A percentile compares a stretch with the other conserved stretches of the same genome.
These are phyloP conservation scores for Nothopassalora personata DNA, from an alignment of 2,329 filamentous ascomycete genomes.

Conservation along the genomic window DNA sequence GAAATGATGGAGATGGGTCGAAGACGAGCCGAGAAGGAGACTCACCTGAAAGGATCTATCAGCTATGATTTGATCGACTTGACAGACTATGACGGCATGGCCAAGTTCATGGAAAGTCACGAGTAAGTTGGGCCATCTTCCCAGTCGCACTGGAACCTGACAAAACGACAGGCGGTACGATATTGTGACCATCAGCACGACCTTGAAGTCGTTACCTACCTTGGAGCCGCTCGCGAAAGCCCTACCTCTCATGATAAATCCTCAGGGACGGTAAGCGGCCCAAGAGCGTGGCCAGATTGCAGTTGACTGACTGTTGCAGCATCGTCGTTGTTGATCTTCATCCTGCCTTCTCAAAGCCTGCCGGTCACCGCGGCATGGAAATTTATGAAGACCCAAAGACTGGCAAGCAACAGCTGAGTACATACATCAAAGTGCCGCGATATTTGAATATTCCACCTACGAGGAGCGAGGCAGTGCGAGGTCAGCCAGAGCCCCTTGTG, in stretches of 20 bases:
- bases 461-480: constrained; percentile 35
- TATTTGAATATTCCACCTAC: constrained; percentile 42
- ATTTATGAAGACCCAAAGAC: constrained; percentile 35
- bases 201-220: constrained; percentile 45
- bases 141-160: neutral
- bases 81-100: constrained; percentile 34
- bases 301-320: constrained; percentile 26
- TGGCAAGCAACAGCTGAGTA: constrained; percentile 34
- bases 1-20: constrained; percentile 40
- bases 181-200: constrained; percentile 44
- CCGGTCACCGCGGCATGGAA: constrained; percentile 38
- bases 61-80: constrained; percentile 37
- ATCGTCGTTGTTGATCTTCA: constrained; percentile 41
- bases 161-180: constrained; percentile 36
- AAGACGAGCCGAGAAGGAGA: constrained; percentile 17
- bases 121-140: constrained; percentile 11
- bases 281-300: too few relatives aligned
- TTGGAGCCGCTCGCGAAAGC: constrained; percentile 41
- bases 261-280: constrained; percentile 25
- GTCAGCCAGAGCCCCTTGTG: constrained; percentile 22
- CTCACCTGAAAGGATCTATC: constrained; percentile 21
- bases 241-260: constrained; percentile 39
- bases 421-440: constrained; percentile 37
- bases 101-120: constrained; percentile 23
- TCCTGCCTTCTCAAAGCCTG: constrained; percentile 47